Evolutionary conservation across 345 rosid genomes (phyloP), one percentile per base, ranked within the genome.

Genomic region (Corymbia maculata): DNA sequence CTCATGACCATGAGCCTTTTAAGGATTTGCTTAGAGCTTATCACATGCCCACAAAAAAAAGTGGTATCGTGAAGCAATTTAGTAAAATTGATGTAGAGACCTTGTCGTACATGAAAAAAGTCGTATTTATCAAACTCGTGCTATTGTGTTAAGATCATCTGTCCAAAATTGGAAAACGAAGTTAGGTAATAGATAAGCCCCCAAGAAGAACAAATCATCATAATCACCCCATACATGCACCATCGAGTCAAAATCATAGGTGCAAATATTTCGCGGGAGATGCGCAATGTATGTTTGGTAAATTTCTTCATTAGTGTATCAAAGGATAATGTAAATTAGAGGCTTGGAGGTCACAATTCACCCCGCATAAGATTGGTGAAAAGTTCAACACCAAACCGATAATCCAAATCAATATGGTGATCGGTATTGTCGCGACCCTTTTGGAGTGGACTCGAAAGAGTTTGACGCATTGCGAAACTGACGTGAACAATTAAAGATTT

Each of bases 181-280:
- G 45, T 36, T 0, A 36, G 47, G 8, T 6, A 70, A 36, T 9
- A 5, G 44, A 36, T 2, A 7, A 8, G 80, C 0, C 5, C 3
- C 13, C 6, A 17, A 70, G 24, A 36, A 70, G 6, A 70, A 70
- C 2, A 70, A 42, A 36, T 36, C 47, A 9, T 5, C 4, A 1
- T 32, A 68, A 30, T 68, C 10, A 8, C 30, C 13, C 28, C 32
- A 26, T 59, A 13, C 7, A 0, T 9, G 28, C 24, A 6, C 13
- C 28, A 24, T 6, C 0, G 9, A n/a, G 19, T 64, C 19, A 64
- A 64, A 64, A n/a, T 6, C 17, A 64, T 6, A 64, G 13, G 1
- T 13, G 8, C 0, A 61, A 61, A 28, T 61, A 13, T 61, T 12
- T 6, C 7, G 21, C 6, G 0, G 0, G 16, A 61, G 15, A 28